Base-by-base conservation (phyloP, 306 rosid species). In the Canavalia gladiata region DNA sequence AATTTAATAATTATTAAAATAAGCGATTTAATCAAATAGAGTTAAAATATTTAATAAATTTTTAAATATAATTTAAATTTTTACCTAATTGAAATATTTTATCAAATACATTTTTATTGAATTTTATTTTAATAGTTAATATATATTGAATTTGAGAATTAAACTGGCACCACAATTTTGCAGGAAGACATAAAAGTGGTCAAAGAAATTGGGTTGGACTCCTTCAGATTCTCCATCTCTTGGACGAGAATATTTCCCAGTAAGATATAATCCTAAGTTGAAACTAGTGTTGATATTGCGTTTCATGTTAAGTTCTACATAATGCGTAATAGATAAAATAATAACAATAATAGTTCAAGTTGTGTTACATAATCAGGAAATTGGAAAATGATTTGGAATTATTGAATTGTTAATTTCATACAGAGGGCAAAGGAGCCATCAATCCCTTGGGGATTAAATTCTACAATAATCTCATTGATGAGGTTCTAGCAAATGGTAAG, bases 241-340 rank as follows among this genome's bases (percentile, higher is more conserved):
- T 90, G 94, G 94, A 9, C 89, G 7, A 59, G 94, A 78, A 76
- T 90, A 42, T 78, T 90, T 13, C 91, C 91, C 0, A 70, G 94
- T 90, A 87, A 76, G 82, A 70, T 5, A 6, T 1, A 1, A 30
- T 7, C 6, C 34, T 28, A 31, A 39, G 41, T 37, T 37, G 11
- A 56, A 54, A 13, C 46, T 42, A 49, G 0, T 13, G 11, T 10
- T 57, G 5, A 7, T 8, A 8, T 2, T 45, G 0, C 0, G 3
- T 63, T 29, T 41, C 66, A 33, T 30, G 29, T 69, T 18, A 62
- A 28, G 25, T 29, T 8, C 12, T 54, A 7, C 10, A 54, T 3
- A 50, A 56, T 56, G 1, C 3, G 41, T 58, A 29, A 11, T 2
- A 57, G 64, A 54, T 18, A 11, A 54, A 54, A 9, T 10, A 4